Base-by-base conservation (phyloP, 2,329 filamentous ascomycete species). In the Aspergillus viridinutans region DNA sequence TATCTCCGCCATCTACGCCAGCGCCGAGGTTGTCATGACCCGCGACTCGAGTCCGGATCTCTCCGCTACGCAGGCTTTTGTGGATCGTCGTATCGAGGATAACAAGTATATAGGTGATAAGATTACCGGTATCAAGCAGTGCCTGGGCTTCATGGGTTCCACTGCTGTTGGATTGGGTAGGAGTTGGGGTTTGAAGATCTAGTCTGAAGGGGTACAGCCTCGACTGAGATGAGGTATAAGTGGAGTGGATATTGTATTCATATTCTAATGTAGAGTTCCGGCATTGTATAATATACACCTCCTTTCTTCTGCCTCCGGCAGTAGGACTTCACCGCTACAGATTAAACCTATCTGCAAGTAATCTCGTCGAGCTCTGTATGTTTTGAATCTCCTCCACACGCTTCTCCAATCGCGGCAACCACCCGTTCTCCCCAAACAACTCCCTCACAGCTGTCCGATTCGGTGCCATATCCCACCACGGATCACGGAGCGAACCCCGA, bases 21-120 rank as follows among this genome's bases (percentile, higher is more conserved):
- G 87, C 35, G 83, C 88, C 55, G 94, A 99, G 76, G 79, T 97
- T 4, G 96, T 92, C 76, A 97, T 97, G 92, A 97, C 92, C 23
- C 92, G 89, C 58, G 94, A 97, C 74, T 81, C 79, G 58, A 92
- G 88, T 3, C 77, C 82, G 0, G 85, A 84, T n/a, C 94, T 90
- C 67, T 72, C 69, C 9, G 90, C 92, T 61, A 97, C 94, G 3
- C 86, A 87, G 62, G 81, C 84, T 9, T 99, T 97, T 71, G 77
- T 97, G 53, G 83, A 87, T 55, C 82, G 91, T 47, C 83, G 93
- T 59, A 76, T 96, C 55, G 81, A 85, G 58, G 92, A 95, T 76
- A 78, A 84, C 32, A 80, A 83, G 64, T 82, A 78, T 3, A 63
- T 92, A 3, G 86, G 88, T 3, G 80, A 81, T 23, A 81, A 85